These are phyloP conservation scores for Cardamine occulta DNA, from an alignment of 345 rosid species.

Conservation along the genomic window DNA sequence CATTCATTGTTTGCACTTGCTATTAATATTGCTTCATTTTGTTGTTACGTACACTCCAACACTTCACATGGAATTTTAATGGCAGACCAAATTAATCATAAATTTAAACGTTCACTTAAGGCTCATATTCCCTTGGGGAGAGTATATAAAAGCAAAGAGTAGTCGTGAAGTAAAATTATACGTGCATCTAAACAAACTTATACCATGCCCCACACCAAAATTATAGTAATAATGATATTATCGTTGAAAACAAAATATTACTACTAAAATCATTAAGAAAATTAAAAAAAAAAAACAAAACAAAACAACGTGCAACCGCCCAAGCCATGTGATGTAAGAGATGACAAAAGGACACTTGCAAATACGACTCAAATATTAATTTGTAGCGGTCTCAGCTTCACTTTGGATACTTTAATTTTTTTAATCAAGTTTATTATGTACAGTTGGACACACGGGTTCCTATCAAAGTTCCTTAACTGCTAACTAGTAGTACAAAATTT, in stretches of 20 bases:
- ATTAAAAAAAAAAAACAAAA: no score
- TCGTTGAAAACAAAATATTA: not conserved
- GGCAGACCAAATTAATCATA: not conserved
- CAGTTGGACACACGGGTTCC: not conserved
- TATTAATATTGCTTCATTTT: not conserved
- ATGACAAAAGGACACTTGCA: not conserved
- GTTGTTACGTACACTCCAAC: slow-evolving; percentile 7
- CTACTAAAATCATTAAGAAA: not conserved
- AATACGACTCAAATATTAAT: not conserved
- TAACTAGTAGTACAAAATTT: no score
- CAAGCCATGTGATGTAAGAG: slow-evolving; percentile 21
- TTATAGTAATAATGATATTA: not conserved
- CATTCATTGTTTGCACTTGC: not conserved
- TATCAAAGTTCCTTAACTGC: not conserved
- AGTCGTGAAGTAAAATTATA: not conserved
- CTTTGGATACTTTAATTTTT: not conserved
- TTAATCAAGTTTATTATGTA: not conserved
- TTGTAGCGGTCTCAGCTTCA: not conserved
- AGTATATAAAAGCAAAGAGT: not conserved
- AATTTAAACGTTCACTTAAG: no score
- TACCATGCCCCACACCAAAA: slow-evolving; percentile 18
- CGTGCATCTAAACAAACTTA: slow-evolving; percentile 21
- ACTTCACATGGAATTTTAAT: slow-evolving; percentile 2
- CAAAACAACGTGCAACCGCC: slow-evolving; percentile 16
- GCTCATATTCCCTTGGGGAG: not conserved